A percentile compares a stretch with the other conserved stretches of the same genome.
Evolutionary conservation across 495 filamentous ascomycete genomes (phyloP).

Genomic region (Neurospora sp.): DNA sequence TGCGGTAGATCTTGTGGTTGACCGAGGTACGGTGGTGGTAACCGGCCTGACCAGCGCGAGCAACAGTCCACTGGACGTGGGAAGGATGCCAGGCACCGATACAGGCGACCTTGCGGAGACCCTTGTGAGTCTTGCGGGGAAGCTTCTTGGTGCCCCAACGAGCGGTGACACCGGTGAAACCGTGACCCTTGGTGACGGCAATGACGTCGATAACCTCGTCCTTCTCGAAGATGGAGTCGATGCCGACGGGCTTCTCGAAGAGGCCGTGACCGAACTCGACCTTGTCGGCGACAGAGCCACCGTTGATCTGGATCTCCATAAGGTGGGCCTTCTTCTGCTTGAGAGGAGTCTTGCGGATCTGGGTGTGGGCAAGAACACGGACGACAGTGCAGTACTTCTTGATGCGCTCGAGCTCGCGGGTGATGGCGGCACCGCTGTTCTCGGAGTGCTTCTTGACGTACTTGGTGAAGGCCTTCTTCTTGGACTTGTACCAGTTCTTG

Average conservation of each 20-base stretch:
- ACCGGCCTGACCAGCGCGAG: slow-evolving; percentile 98
- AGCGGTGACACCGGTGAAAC: slow-evolving; percentile 91
- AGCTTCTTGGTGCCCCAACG: slow-evolving; percentile 99
- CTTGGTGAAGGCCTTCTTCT: slow-evolving; percentile 99
- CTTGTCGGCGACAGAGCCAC: slow-evolving; percentile 89
- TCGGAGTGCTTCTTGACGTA: slow-evolving; percentile 99
- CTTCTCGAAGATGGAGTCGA: slow-evolving; percentile 95
- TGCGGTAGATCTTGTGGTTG: slow-evolving; percentile 99
- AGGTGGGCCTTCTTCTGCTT: slow-evolving; percentile 99
- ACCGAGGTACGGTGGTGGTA: slow-evolving; percentile 99
- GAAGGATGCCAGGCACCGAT: slow-evolving; percentile 99
- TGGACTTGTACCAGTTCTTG: slow-evolving; percentile 99
- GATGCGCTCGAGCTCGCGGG: slow-evolving; percentile 96
- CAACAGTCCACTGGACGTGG: slow-evolving; percentile 99
- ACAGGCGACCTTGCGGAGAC: slow-evolving; percentile 99
- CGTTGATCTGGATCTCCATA: slow-evolving; percentile 99
- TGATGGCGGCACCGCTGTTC: slow-evolving; percentile 76
- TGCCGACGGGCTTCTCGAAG: slow-evolving; percentile 96
- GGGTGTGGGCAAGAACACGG: slow-evolving; percentile 97
- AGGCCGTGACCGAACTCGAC: slow-evolving; percentile 86
- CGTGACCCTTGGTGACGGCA: slow-evolving; percentile 99
- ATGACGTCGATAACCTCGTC: slow-evolving; percentile 99
- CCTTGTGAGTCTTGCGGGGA: slow-evolving; percentile 99
- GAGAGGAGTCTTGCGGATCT: slow-evolving; percentile 97
- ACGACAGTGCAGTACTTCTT: slow-evolving; percentile 99